phyloP scores from a whole-genome alignment of 306 rosid species.

The Acmispon strigosus region DNA sequence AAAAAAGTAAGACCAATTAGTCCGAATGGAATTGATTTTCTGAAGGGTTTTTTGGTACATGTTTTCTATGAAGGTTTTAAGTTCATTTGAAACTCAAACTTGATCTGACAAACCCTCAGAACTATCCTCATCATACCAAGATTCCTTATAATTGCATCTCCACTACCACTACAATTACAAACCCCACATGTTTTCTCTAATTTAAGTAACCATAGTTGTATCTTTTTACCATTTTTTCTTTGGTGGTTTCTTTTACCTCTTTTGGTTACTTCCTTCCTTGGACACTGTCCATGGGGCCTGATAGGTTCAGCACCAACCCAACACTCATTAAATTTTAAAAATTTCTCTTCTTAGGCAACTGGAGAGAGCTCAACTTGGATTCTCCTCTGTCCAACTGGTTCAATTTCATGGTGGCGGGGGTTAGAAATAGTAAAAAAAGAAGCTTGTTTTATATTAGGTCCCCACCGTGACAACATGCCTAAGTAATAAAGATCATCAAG shows the following conservation, averaged over 20 bases:
- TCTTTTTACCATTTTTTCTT: neutral
- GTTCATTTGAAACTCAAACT: conserved; percentile 24
- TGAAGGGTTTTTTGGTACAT: neutral
- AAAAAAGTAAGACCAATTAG: too few species aligned
- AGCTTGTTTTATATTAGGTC: conserved; percentile 17
- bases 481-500: conserved; percentile 20
- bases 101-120: neutral
- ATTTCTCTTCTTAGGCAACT: neutral
- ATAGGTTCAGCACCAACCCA: neutral
- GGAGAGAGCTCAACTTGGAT: conserved; percentile 15
- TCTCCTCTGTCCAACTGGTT: conserved; percentile 10
- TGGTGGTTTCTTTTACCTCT: neutral
- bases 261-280: neutral
- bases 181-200: conserved; percentile 29
- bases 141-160: conserved; percentile 29
- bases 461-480: conserved; percentile 22
- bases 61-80: too few species aligned
- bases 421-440: neutral
- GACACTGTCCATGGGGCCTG: conserved; percentile 9
- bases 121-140: conserved; percentile 23
- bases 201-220: neutral
- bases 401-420: conserved; percentile 9
- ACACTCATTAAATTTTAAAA: conserved; percentile 4
- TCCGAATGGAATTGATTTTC: too few species aligned
- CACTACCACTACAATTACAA: neutral